Evolutionary conservation across 148 eudicot genomes (phyloP).

Genomic region (Persicaria tinctoria): DNA sequence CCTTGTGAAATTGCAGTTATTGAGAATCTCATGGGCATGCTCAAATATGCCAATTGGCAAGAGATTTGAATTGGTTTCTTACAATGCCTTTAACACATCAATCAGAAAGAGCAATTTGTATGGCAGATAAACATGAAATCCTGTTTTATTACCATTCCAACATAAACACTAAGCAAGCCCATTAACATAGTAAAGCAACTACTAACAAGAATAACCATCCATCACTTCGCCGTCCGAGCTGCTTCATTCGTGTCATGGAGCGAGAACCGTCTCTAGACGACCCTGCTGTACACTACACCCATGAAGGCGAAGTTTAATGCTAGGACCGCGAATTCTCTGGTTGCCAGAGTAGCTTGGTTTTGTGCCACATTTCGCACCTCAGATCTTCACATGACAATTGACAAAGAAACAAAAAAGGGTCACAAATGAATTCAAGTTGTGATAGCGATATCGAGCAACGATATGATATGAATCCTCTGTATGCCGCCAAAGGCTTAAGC

Average conservation of each 20-base stretch:
- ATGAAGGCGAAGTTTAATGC: conserved; percentile 51
- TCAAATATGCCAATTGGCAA: no score
- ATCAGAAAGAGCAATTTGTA: no score
- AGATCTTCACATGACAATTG: conserved; percentile 34
- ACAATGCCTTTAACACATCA: no score
- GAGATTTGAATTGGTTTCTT: no score
- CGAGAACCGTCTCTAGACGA: conserved; percentile 41
- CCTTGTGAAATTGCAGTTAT: no score
- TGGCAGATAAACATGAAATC: no score
- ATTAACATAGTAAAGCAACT: conserved; percentile 55
- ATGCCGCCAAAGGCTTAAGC: not conserved
- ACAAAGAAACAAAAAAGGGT: not conserved
- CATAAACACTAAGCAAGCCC: conserved; percentile 22
- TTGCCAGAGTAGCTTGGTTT: conserved; percentile 61
- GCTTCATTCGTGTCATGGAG: conserved; percentile 12
- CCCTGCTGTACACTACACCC: conserved; percentile 42
- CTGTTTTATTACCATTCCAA: not conserved
- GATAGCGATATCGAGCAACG: no score
- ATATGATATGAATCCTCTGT: not conserved
- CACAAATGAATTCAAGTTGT: not conserved
- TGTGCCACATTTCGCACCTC: conserved; percentile 50
- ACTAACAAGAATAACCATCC: conserved; percentile 50
- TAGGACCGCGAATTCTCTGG: conserved; percentile 58
- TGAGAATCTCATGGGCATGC: no score
- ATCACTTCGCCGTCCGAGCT: conserved; percentile 27